These are phyloP conservation scores for Domatiomyces globalis DNA, from an alignment of 2,329 filamentous ascomycete species.

Conservation along the genomic window DNA sequence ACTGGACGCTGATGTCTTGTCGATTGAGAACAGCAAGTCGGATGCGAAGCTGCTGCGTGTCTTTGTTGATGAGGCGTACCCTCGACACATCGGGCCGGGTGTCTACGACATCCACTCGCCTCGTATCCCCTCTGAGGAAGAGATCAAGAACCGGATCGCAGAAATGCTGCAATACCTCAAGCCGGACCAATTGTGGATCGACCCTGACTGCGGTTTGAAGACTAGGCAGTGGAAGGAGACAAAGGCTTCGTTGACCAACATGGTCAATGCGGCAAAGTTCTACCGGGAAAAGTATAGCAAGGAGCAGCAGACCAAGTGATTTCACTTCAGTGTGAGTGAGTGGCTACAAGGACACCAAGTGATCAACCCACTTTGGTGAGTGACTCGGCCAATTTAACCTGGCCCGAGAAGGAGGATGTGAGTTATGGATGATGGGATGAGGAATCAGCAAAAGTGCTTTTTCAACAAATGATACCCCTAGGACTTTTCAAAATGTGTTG, in stretches of 20 bases:
- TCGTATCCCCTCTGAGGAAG: conserved; percentile 89
- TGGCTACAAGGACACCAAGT: background rate
- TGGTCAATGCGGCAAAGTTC: conserved; percentile 96
- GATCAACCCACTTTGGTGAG: background rate
- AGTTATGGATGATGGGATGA: conserved; percentile 3
- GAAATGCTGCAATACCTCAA: conserved; percentile 98
- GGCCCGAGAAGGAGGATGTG: conserved; percentile 9
- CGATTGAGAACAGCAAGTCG: conserved; percentile 99
- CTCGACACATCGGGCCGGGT: conserved; percentile 95
- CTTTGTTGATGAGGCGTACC: conserved; percentile 94
- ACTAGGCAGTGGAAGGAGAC: conserved; percentile 98
- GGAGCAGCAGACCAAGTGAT: background rate
- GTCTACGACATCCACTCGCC: conserved; percentile 99
- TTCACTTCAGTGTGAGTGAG: background rate
- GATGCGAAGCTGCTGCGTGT: conserved; percentile 98
- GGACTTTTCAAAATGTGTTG: conserved; percentile 5
- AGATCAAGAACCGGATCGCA: conserved; percentile 94
- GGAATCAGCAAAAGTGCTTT: conserved; percentile 14
- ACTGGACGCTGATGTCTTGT: conserved; percentile 93
- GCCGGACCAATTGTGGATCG: conserved; percentile 98
- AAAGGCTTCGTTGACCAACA: conserved; percentile 87
- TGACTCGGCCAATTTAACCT: conserved; percentile 8
- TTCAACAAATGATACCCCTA: conserved; percentile 19
- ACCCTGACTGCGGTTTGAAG: conserved; percentile 99
- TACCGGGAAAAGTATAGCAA: conserved; percentile 70